These are phyloP conservation scores for Colletotrichum falcatum DNA, from an alignment of 2,329 filamentous ascomycete species.

Conservation along the genomic window DNA sequence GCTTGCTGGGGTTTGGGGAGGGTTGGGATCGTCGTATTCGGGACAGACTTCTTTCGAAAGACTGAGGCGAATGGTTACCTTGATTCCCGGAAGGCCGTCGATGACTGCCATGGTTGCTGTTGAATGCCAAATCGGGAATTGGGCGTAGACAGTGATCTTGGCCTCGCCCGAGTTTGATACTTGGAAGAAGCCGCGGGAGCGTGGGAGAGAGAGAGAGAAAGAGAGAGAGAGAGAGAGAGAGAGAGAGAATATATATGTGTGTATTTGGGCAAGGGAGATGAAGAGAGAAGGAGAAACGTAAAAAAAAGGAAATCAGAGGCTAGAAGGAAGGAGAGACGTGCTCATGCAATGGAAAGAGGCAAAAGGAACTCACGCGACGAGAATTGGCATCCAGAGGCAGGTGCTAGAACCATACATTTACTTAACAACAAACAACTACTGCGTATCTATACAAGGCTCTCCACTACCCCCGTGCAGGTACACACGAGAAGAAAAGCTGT, in stretches of 20 bases:
- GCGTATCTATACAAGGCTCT: too few relatives aligned
- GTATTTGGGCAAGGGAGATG: too few relatives aligned
- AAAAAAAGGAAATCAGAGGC: background rate
- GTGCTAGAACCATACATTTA: too few relatives aligned
- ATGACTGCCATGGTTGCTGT: conserved; percentile 13
- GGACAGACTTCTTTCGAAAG: background rate
- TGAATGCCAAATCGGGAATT: background rate
- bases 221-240: background rate
- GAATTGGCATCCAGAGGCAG: too few relatives aligned
- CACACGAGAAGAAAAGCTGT: too few relatives aligned
- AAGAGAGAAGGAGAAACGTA: background rate
- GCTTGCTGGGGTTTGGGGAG: background rate
- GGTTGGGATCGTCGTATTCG: conserved; percentile 15
- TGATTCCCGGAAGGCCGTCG: conserved; percentile 13
- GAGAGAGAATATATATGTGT: too few relatives aligned
- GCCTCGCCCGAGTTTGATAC: too few relatives aligned
- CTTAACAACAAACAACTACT: too few relatives aligned
- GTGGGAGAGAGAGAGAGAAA: background rate
- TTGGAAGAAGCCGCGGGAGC: background rate
- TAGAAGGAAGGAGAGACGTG: too few relatives aligned
- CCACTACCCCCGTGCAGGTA: too few relatives aligned
- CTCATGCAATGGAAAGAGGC: too few relatives aligned
- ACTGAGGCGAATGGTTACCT: conserved; percentile 6
- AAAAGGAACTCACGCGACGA: too few relatives aligned
- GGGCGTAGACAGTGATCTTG: background rate